Percentiles rank a stretch among this genome's conserved stretches.
Conservation (phyloP, 495 filamentous ascomycete genomes). For the Xylaria curta region DNA sequence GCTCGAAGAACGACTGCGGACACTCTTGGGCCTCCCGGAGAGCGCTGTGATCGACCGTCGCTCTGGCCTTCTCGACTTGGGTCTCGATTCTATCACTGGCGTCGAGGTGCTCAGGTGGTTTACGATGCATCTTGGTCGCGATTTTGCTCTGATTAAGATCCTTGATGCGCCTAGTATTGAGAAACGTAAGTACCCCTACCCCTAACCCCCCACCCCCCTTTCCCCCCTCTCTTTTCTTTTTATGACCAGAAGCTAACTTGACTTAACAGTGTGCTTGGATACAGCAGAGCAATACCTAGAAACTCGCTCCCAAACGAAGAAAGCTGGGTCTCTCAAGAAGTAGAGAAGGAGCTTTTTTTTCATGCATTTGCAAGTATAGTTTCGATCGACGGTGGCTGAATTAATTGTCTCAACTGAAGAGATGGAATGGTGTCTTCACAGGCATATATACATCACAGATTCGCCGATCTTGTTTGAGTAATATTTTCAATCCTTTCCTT, state of each 20-base stretch:
- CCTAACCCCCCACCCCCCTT: not conserved
- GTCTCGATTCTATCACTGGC: constrained; percentile 69
- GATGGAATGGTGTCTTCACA: not conserved
- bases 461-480: too few relatives aligned
- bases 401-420: not conserved
- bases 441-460: not conserved
- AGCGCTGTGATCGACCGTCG: constrained; percentile 32
- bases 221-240: not conserved
- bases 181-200: constrained; percentile 30
- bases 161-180: constrained; percentile 41
- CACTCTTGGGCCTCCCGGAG: constrained; percentile 41
- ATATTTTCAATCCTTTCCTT: too few relatives aligned
- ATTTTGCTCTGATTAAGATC: constrained; percentile 56
- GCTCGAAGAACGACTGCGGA: constrained; percentile 38
- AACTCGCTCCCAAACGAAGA: not conserved
- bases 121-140: constrained; percentile 44
- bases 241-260: not conserved
- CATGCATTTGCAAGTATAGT: not conserved
- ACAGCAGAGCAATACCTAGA: constrained; percentile 30
- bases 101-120: constrained; percentile 72
- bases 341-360: not conserved
- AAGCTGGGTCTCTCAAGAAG: not conserved
- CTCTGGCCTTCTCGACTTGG: constrained; percentile 48
- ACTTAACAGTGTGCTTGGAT: constrained; percentile 32
- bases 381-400: not conserved